Base-by-base conservation (phyloP, 192 early-diverging fungal species). In the Umbelopsis ramanniana region DNA sequence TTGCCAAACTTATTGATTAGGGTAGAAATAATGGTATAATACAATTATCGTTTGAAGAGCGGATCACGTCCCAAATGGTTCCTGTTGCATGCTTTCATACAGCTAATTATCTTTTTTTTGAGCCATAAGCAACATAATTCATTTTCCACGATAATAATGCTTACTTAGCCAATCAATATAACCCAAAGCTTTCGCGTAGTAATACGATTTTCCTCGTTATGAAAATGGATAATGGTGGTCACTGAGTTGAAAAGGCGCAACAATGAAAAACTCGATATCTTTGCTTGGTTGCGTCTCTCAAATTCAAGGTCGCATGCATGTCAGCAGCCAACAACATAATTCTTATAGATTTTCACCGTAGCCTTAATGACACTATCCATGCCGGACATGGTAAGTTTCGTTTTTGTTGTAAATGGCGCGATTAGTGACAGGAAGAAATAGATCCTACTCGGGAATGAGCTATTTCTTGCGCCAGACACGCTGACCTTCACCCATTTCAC, bases 1-100 rank as follows among this genome's bases (percentile, higher is more conserved):
- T 88, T 85, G 84, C 87, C 22, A 85, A 83, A 48, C 74, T 88
- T 11, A 83, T 88, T 54, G 87, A 88, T 73, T 84, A 72, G 52
- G 26, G 52, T 55, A 38, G 19, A 45, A 15, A 21, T 37, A 50
- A 17, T 50, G 15, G 15, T n/a, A 50, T 50, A 50, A 50, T 50
- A 50, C 48, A 43, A 43, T 7, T 0, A 43, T 43, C 40, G 8
- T 43, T 11, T 43, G 6, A 43, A 11, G 11, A 43, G 40, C 40
- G 6, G 40, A 43, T 43, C 40, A 12, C 40, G 40, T 43, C 11
- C 40, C 11, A 43, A 1, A 12, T 11, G 11, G 6, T 43, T 43
- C 6, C 6, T 11, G 11, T 43, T 4, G 11, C 6, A 1, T 12
- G 6, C 11, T 43, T 12, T 43, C 6, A 43, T 4, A 11, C n/a